phyloP scores from a whole-genome alignment of 2,329 filamentous ascomycete genomes.

The Chrysosporium keratinophilum region DNA sequence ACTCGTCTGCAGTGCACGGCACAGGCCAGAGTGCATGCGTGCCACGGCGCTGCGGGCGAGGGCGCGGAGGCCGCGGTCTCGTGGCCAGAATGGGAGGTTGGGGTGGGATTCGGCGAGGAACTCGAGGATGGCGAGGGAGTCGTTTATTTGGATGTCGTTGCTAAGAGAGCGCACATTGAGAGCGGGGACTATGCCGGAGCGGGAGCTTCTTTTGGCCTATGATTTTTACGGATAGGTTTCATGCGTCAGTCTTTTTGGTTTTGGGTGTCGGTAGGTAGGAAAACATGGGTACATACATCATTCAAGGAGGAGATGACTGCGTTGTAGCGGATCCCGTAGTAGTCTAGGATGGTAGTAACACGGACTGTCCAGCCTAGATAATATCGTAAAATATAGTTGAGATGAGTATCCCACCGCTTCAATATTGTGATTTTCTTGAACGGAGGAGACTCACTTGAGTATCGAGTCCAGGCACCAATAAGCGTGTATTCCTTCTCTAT shows the following conservation, averaged over 20 bases:
- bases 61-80: constrained; percentile 25
- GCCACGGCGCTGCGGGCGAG: constrained; percentile 26
- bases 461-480: constrained; percentile 25
- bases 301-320: constrained; percentile 19
- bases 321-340: constrained; percentile 27
- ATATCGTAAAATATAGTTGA: not conserved
- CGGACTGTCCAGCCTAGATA: constrained; percentile 27
- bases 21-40: constrained; percentile 30
- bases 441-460: constrained; percentile 23
- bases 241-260: not conserved
- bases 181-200: constrained; percentile 25
- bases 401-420: not conserved
- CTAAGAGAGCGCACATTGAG: constrained; percentile 21
- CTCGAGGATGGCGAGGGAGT: constrained; percentile 28
- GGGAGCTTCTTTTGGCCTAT: constrained; percentile 22
- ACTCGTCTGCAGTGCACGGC: constrained; percentile 18
- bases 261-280: not conserved
- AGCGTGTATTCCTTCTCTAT: constrained; percentile 22
- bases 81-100: constrained; percentile 24
- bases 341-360: constrained; percentile 27
- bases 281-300: constrained; percentile 18
- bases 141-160: constrained; percentile 19
- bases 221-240: not conserved
- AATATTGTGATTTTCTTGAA: not conserved
- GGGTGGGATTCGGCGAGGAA: constrained; percentile 27